Evolutionary conservation across 169 alveolate species (phyloP).

Genomic region (Eimeria acervulina): DNA sequence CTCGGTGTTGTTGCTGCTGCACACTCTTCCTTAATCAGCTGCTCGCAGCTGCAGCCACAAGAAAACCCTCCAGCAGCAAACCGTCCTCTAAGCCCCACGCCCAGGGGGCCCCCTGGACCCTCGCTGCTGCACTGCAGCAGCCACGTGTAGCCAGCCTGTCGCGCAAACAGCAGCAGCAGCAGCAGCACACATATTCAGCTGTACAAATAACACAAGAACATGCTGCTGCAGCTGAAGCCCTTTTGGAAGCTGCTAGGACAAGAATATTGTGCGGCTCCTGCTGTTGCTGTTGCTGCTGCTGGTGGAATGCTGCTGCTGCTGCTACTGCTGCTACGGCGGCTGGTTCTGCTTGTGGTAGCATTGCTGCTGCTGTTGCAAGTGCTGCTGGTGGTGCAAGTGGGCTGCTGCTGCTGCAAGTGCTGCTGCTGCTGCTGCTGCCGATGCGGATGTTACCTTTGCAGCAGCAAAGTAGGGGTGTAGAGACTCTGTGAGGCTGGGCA

Average conservation of each 20-base stretch:
- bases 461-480: slow-evolving; percentile 64
- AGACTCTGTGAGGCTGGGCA: slow-evolving; percentile 65
- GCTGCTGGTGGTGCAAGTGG: neutral
- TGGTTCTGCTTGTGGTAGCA: neutral
- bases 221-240: no score
- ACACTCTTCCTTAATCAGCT: neutral
- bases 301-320: neutral
- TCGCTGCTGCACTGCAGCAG: slow-evolving; percentile 11
- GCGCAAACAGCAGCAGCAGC: neutral
- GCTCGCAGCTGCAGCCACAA: slow-evolving; percentile 52
- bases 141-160: slow-evolving; percentile 18
- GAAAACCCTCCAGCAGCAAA: neutral
- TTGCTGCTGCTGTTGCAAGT: neutral
- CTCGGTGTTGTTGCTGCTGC: neutral
- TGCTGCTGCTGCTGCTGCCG: neutral
- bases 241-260: no score
- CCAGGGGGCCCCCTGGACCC: neutral
- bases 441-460: neutral
- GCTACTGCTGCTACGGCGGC: neutral
- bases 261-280: neutral
- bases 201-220: neutral
- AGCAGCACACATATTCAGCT: neutral
- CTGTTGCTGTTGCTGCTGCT: slow-evolving; percentile 38
- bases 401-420: neutral
- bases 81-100: neutral